Conservation (phyloP, 163 green algal species). For the Trebouxia gelatinosa region DNA sequence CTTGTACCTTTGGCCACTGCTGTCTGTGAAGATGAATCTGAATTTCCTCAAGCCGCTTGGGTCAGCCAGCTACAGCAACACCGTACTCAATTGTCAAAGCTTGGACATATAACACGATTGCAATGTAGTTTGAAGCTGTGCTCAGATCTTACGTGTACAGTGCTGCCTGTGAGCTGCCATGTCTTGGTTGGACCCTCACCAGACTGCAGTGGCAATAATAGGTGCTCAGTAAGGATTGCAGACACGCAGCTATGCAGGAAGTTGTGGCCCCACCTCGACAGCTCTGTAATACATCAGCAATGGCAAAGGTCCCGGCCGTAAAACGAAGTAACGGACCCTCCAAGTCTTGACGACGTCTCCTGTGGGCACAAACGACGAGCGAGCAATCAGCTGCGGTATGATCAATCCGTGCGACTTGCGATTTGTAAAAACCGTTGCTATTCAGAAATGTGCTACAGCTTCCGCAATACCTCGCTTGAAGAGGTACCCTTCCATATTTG, state of each 20-base stretch:
- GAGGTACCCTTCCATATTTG: slow-evolving; percentile 17
- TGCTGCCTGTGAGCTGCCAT: neutral
- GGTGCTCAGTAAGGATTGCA: neutral
- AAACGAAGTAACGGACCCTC: slow-evolving; percentile 27
- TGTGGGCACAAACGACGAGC: neutral
- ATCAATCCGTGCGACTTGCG: too few species aligned
- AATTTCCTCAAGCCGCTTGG: slow-evolving; percentile 19
- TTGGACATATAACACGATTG: too few species aligned
- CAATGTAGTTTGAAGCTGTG: too few species aligned
- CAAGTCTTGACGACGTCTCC: slow-evolving; percentile 39
- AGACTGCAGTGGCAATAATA: neutral
- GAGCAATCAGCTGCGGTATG: neutral
- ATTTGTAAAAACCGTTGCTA: neutral
- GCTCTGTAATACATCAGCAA: slow-evolving; percentile 32
- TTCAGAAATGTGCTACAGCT: neutral
- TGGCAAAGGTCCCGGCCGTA: slow-evolving; percentile 1
- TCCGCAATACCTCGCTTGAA: slow-evolving; percentile 6
- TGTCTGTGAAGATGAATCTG: slow-evolving; percentile 4
- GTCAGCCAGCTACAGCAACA: neutral
- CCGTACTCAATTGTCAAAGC: too few species aligned
- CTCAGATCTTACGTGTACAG: neutral
- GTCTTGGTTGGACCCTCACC: neutral
- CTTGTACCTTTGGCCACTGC: neutral
- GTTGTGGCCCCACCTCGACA: neutral
- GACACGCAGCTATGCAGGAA: neutral